Conservation (phyloP, 768 basidiomycete species). For the Polyporus arcularius region DNA sequence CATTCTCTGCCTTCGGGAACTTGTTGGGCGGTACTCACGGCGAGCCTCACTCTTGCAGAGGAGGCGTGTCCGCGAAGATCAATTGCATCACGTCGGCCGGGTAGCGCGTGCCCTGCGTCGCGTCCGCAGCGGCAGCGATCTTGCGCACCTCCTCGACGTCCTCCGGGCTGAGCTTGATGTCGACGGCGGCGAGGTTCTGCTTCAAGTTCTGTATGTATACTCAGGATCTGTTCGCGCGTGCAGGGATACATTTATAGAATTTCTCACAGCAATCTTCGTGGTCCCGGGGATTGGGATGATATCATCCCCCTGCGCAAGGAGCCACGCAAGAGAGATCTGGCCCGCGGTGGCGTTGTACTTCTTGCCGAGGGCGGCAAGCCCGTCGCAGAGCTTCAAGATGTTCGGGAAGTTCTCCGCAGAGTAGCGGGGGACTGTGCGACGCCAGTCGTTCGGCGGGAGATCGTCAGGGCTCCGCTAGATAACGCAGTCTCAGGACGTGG, state of each 20-base stretch:
- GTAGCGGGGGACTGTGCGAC: constrained; percentile 26
- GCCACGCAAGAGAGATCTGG: constrained; percentile 33
- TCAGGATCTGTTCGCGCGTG: too few species aligned
- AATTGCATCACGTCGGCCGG: constrained; percentile 14
- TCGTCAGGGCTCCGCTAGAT: constrained; percentile 23
- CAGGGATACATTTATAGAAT: too few species aligned
- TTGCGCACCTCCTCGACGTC: constrained; percentile 26
- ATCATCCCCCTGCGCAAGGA: constrained; percentile 28
- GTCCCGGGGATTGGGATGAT: constrained; percentile 30
- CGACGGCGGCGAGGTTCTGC: constrained; percentile 25
- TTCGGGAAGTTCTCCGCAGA: constrained; percentile 46
- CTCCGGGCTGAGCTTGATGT: constrained; percentile 22
- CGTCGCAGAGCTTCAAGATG: constrained; percentile 39
- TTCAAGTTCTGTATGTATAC: constrained; percentile 17
- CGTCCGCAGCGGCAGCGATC: constrained; percentile 20
- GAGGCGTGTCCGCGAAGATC: constrained; percentile 27
- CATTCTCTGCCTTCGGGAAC: too few species aligned
- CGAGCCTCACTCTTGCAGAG: constrained; percentile 4
- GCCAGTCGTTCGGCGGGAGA: constrained; percentile 31
- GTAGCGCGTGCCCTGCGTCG: constrained; percentile 21
- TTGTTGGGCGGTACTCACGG: too few species aligned
- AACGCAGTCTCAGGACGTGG: constrained; percentile 20
- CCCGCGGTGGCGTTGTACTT: constrained; percentile 30
- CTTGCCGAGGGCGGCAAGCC: constrained; percentile 34
- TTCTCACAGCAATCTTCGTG: too few species aligned